Evolutionary conservation across 768 basidiomycete species (phyloP).

Genomic region (Fomitopsis pulvina): DNA sequence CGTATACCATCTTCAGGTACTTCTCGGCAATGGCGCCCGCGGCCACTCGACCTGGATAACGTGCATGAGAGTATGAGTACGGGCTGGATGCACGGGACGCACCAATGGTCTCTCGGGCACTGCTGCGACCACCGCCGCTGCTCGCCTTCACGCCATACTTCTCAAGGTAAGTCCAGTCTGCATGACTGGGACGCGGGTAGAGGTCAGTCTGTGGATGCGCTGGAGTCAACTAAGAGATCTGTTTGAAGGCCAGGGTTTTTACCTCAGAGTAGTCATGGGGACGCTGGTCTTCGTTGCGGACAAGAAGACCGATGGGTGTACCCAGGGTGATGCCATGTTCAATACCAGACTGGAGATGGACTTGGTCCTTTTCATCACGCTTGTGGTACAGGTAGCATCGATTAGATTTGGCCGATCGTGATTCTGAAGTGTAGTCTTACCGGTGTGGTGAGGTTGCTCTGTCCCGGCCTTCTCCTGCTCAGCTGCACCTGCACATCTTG

Average conservation of each 20-base stretch:
- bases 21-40: conserved; percentile 98
- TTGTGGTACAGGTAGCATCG: background rate
- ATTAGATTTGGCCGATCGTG: too few relatives aligned
- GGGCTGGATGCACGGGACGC: conserved; percentile 7
- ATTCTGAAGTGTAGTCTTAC: conserved; percentile 48
- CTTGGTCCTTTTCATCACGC: conserved; percentile 83
- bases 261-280: conserved; percentile 94
- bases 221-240: background rate
- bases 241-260: background rate
- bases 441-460: conserved; percentile 94
- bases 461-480: conserved; percentile 87
- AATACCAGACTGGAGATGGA: conserved; percentile 87
- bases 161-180: conserved; percentile 95
- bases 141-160: conserved; percentile 98
- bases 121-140: conserved; percentile 91
- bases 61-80: background rate
- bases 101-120: conserved; percentile 97
- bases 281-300: conserved; percentile 96
- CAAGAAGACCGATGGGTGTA: conserved; percentile 94
- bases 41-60: conserved; percentile 77
- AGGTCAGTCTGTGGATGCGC: conserved; percentile 70
- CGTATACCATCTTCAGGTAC: conserved; percentile 81
- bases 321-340: conserved; percentile 95
- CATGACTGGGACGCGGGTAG: conserved; percentile 95
- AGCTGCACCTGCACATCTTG: conserved; percentile 89